Evolutionary conservation across 495 filamentous ascomycete genomes (phyloP), one percentile per base, ranked within the genome.

Genomic region (Tuber calosporum): DNA sequence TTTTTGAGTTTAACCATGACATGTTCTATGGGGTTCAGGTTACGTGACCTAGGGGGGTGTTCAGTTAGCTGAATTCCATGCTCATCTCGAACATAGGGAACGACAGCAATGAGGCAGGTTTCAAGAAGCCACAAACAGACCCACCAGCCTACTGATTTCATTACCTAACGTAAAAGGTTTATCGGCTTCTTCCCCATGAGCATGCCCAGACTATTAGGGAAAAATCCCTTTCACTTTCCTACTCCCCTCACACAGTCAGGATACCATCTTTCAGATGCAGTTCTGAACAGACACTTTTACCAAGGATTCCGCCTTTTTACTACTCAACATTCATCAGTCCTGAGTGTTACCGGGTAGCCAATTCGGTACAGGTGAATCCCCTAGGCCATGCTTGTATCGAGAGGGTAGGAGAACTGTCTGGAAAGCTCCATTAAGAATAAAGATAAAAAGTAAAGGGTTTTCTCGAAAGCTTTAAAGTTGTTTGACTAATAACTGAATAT

Each of bases 11-110:
- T 8, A 13, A 69, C 45, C 71, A 71, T 70, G 2, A 72, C 53
- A 73, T 76, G 34, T 43, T 75, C 73, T 71, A 79, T 79, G 22
- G 76, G 72, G 48, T 78, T 79, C 1, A 75, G 48, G 69, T 79
- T 72, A 26, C 69, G 76, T 20, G 73, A 80, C 67, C 73, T 78
- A 3, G 68, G 11, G 7, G 71, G 75, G 34, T 68, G 69, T n/a
- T 34, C 42, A 34, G 69, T 43, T 4, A 75, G 22, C 30, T 36
- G 30, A 38, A 75, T 69, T 6, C 19, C n/a, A 17, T 71, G 41
- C 36, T 73, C 36, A 8, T 73, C 13, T 15, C 30, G 4, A 45
- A 72, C 26, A 1, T 9, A 15, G 13, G 15, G 13, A 15, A 42
- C 9, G 13, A 74, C 58, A 4, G 68, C 37, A 17, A 53, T 22